Evolutionary conservation across 257 asterid species (phyloP).

Genomic region (Salvia miltiorrhiza): DNA sequence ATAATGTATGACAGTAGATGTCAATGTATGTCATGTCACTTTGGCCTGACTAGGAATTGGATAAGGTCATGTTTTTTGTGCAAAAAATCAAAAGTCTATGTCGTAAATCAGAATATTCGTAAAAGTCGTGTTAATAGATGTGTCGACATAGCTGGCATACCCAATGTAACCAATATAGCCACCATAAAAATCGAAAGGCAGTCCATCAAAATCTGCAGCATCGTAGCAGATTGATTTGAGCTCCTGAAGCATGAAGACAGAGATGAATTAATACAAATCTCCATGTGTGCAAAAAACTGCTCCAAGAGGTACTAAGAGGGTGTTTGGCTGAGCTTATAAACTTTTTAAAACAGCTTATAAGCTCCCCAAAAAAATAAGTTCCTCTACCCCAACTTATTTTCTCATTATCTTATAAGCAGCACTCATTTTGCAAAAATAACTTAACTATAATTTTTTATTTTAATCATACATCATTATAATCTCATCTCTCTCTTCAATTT

Average conservation of each 20-base stretch:
- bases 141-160: conserved; percentile 36
- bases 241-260: conserved; percentile 54
- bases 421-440: too few species aligned
- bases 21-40: background rate
- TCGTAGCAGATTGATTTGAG: conserved; percentile 74
- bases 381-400: too few species aligned
- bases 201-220: conserved; percentile 73
- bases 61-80: too few species aligned
- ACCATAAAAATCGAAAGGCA: conserved; percentile 90
- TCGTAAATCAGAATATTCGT: background rate
- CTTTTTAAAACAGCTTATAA: too few species aligned
- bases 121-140: background rate
- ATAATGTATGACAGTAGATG: background rate
- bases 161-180: conserved; percentile 97
- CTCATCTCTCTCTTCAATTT: too few species aligned
- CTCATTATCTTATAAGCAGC: too few species aligned
- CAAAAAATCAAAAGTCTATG: background rate
- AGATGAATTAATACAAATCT: background rate
- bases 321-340: too few species aligned
- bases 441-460: too few species aligned
- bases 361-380: too few species aligned
- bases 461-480: too few species aligned
- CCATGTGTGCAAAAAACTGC: background rate
- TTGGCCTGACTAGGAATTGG: background rate
- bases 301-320: too few species aligned